Base-by-base conservation (phyloP, 257 asterid genomes). In the Eucommia ulmoides region DNA sequence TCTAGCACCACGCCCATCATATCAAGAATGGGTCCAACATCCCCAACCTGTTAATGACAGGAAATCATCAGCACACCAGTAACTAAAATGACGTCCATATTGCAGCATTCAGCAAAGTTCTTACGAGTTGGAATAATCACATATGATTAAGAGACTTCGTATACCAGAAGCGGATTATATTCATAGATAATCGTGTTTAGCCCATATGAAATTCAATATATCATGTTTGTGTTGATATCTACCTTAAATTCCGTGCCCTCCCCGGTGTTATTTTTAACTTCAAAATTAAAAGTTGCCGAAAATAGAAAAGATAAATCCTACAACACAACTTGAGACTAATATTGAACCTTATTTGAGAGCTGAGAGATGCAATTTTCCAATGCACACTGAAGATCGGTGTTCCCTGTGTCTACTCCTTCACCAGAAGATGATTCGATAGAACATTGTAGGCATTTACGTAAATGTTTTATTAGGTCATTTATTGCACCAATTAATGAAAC, bases 1-100 rank as follows among this genome's bases (percentile, higher is more conserved):
- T 74, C 80, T 35, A 74, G 77, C 59, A 69, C 76, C 56, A 65
- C 73, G 45, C 64, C 74, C 68, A 74, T 62, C 74, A 69, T 63
- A 60, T 74, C 76, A 20, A 74, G 74, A 45, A 74, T 74, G 23
- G 77, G 77, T 52, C 80, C 80, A 48, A 57, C 63, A 59, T 74
- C 77, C 18, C 64, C 77, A 58, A 69, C 77, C 80, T 74, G 64
- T 51, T 42, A 20, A 61, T 19, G 29, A 22, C 45, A 51, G 20
- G 9, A 19, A 16, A 15, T 10, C 48, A 6, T 42, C 16, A 35
- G 10, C n/a, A 35, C 44, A 35, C 38, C n/a, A n/a, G n/a, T n/a
- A n/a, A n/a, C n/a, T n/a, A n/a, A n/a, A n/a, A n/a, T n/a, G n/a
- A n/a, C n/a, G n/a, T n/a, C n/a, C n/a, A n/a, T n/a, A n/a, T n/a